Evolutionary conservation across 2,329 filamentous ascomycete species (phyloP), one percentile per base, ranked within the genome.

Genomic region (Hypoxylon sp.): DNA sequence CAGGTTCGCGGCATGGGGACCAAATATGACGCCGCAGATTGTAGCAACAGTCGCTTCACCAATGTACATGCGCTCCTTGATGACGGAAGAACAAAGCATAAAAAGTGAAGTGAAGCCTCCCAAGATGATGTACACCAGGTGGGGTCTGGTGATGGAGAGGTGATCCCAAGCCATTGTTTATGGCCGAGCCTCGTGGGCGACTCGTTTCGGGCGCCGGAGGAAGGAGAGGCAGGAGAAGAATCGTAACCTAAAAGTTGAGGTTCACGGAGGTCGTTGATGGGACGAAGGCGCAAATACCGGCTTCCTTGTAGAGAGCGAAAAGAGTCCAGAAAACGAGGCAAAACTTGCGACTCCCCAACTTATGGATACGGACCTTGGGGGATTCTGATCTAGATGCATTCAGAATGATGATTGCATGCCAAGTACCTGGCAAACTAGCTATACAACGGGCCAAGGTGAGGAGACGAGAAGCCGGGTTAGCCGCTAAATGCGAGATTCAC

Each of bases 51-150:
- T 98, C 53, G 96, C 96, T 85, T 99, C 96, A 77, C 96, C 96
- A 78, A 99, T 99, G 83, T 99, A 99, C 76, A 98, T 87, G 78
- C 92, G 92, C 85, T 99, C 96, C 84, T 99, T 99, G 82, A 99
- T 97, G 76, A 98, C 90, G 59, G 96, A 93, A 65, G 96, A 99
- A 80, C 94, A 97, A 65, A 99, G 85, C 96, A 99, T 99, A 83
- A 99, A 99, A 74, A 99, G 84, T 65, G 91, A 94, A 72, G 96
- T 99, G 83, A 99, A 99, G 78, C 95, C 96, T 75, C 96, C 96
- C 61, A 99, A 85, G 81, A 99, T 97, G 81, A 98, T 93, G 81
- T 99, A 99, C 71, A 97, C 96, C 92, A 98, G 81, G 85, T 99
- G 96, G 75, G 96, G 93, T 84, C 91, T 92, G 81, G 96, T 97